phyloP scores from a whole-genome alignment of 2,329 filamentous ascomycete genomes.

The Pyricularia pennisetigena region DNA sequence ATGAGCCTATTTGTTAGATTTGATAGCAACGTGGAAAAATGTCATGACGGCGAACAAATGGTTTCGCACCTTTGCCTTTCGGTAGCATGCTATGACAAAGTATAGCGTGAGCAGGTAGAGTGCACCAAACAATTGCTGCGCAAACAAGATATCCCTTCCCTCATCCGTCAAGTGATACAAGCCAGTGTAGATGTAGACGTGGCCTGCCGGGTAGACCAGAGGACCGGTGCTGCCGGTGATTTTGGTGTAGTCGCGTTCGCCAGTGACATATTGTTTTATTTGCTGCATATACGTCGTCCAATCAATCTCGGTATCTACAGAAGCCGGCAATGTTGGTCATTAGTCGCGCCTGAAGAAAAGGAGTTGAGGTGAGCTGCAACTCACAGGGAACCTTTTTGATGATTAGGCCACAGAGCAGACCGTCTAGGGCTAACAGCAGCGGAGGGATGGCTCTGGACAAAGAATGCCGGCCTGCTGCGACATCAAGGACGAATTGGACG shows the following conservation, averaged over 20 bases:
- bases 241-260: conserved; percentile 79
- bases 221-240: conserved; percentile 87
- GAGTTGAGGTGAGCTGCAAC: neutral
- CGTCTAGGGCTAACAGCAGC: conserved; percentile 60
- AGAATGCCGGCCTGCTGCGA: conserved; percentile 37
- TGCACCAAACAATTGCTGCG: conserved; percentile 74
- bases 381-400: conserved; percentile 80
- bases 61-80: conserved; percentile 51
- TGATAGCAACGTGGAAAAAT: neutral
- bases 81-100: conserved; percentile 76
- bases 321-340: neutral
- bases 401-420: conserved; percentile 60
- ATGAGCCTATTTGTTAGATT: neutral
- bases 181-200: conserved; percentile 81
- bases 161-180: conserved; percentile 70
- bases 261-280: conserved; percentile 64
- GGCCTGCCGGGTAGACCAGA: conserved; percentile 86
- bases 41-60: neutral
- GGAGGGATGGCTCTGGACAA: conserved; percentile 43
- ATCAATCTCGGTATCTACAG: conserved; percentile 86
- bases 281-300: conserved; percentile 98
- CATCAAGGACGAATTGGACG: conserved; percentile 24
- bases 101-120: conserved; percentile 70
- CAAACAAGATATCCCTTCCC: conserved; percentile 65
- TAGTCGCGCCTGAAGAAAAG: neutral